Base-by-base conservation (phyloP, 2,329 filamentous ascomycete species). In the Botryotinia globosa region DNA sequence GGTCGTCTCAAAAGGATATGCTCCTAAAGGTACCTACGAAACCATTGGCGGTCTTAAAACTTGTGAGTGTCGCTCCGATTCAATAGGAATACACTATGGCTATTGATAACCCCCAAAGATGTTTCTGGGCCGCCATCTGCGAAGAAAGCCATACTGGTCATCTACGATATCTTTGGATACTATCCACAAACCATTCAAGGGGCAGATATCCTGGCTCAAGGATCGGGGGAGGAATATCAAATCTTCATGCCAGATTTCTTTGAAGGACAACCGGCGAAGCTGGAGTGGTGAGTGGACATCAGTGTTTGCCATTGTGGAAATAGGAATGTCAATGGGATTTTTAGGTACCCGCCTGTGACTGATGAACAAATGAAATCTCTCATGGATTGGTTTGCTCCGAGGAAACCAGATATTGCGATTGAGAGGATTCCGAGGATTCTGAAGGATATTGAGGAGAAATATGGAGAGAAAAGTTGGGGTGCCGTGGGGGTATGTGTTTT, bases 161-260 rank as follows among this genome's bases (percentile, higher is more conserved):
- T 91, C 79, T 78, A 75, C 51, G 90, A 92, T 81, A 90, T 91
- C 80, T 91, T 91, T 78, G 89, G 90, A 77, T 90, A 90, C 86
- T 91, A 87, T 78, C 86, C 88, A 51, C 91, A 92, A 82, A 91
- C 90, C 18, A 77, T 92, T 14, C 90, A 92, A 81, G 91, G 90
- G 42, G 89, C 89, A 75, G 91, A 93, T 77, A 91, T 88, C 75
- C 83, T 91, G 22, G 85, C 87, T 63, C 83, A 82, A 68, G 84
- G 84, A 74, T 72, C 74, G 61, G 66, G 72, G 45, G 66, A 70
- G 84, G 86, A 77, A 78, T 96, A 96, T 85, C 90, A 90, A 78
- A 92, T 97, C 77, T 94, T 94, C 83, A 94, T 97, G 76, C 94
- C 94, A 39, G 94, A 98, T 83, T 95, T 93, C 87, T 97, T 97